Evolutionary conservation across 1,139 yeast genomes (phyloP), one percentile per base, ranked within the genome.

Genomic region (Nakaseomyces nivariensis): DNA sequence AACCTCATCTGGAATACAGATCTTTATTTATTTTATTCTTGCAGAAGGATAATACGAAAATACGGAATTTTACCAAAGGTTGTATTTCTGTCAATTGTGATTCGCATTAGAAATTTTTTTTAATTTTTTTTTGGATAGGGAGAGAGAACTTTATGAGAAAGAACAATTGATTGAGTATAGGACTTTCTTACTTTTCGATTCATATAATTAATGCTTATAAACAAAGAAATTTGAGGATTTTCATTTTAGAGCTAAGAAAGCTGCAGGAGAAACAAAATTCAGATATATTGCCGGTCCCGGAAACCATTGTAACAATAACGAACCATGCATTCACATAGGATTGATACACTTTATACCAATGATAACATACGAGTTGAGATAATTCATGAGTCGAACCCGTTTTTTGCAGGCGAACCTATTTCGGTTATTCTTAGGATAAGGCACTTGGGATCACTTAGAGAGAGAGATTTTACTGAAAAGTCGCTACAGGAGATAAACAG

Each of bases 401-500:
- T 58, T 13, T 68, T 64, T 53, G 71, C 72, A 0, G 70, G 71
- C 22, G 75, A 71, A 49, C 63, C 64, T 29, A 60, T 71, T 4
- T 63, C 69, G 7, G 62, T 68, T n/a, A 61, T 70, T 9, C 55
- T 72, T 3, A 56, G 74, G 41, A 58, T 71, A 45, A 58, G 65
- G 45, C 74, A 71, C 55, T 52, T 69, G 26, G 73, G 73, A 3
- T 59, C 63, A 1, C 52, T 51, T 8, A 56, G 56, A 26, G 59
- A 56, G 43, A 48, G 52, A 24, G 45, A 34, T 6, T 44, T 46
- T 4, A 49, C 55, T 37, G 56, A 56, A 11, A 49, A 46, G 6
- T 51, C 54, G 24, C 46, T 56, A 25, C 49, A 52, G 37, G 52
- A 49, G 48, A 50, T 7, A 42, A 47, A 33, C 33, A 49, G 29